Evolutionary conservation across 192 early-diverging fungal genomes (phyloP).

Genomic region (Mortierella claussenii): DNA sequence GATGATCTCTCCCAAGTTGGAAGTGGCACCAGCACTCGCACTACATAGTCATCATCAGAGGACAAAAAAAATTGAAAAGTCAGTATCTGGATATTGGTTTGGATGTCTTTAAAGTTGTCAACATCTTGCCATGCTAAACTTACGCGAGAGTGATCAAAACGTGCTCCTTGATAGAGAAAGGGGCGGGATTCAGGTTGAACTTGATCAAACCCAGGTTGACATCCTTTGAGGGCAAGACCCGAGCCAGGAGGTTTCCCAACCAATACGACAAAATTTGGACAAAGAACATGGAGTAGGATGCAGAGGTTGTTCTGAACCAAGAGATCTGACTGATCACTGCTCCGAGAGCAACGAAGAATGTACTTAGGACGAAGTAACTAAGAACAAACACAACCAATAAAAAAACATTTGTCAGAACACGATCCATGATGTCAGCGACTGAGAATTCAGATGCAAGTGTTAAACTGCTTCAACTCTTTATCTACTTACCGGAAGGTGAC

Average conservation of each 20-base stretch:
- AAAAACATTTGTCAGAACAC: background rate
- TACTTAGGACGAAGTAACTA: slow-evolving; percentile 53
- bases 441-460: no score
- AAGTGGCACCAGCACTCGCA: slow-evolving; percentile 50
- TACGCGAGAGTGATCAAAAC: slow-evolving; percentile 57
- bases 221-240: slow-evolving; percentile 34
- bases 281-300: slow-evolving; percentile 57
- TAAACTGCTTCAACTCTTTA: no score
- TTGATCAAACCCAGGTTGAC: slow-evolving; percentile 39
- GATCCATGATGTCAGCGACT: no score
- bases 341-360: slow-evolving; percentile 48
- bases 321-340: slow-evolving; percentile 54
- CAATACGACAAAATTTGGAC: slow-evolving; percentile 56
- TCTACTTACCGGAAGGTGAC: slow-evolving; percentile 57
- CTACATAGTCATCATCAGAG: slow-evolving; percentile 4
- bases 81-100: background rate
- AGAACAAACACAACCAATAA: background rate
- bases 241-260: slow-evolving; percentile 52
- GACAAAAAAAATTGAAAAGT: background rate
- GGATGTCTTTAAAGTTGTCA: background rate
- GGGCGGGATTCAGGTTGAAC: slow-evolving; percentile 60
- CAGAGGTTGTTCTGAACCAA: slow-evolving; percentile 55
- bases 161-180: slow-evolving; percentile 63
- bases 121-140: background rate
- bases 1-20: slow-evolving; percentile 56